Evolutionary conservation across 2,329 filamentous ascomycete genomes (phyloP), one percentile per base, ranked within the genome.

Genomic region (Ophiostoma ulmi): DNA sequence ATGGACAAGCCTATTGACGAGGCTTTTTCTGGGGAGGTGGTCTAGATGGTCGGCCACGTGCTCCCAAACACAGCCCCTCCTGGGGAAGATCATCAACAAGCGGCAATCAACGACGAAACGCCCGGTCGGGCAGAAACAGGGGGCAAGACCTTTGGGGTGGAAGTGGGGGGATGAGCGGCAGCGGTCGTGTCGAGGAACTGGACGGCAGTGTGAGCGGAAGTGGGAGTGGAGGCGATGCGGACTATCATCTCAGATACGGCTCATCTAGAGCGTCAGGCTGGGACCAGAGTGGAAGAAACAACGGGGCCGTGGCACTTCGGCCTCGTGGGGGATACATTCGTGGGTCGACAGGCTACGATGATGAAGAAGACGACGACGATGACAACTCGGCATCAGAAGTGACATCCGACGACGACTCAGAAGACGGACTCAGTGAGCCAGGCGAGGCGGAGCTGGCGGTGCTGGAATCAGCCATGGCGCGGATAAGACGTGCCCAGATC

Each of bases 21-120:
- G 94, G 94, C 94, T 97, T 99, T 99, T 97, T 97, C 94, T 87
- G 95, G 96, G 94, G 95, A 99, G 94, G 94, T 95, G 94, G 95
- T 99, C 91, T 99, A 98, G 90, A 87, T 96, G 94, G 94, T 98
- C 95, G 94, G 93, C 94, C 94, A 95, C 95, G 91, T 95, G 91
- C 94, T 97, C 94, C 94, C 87, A 86, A 90, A 89, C 83, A 82
- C 86, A 90, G 91, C 93, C 93, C 94, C 92, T 90, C 85, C 88
- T 94, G 92, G 94, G 94, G 94, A 97, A 97, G 94, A 97, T 93
- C 93, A 95, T 91, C 92, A 87, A 91, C 71, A 52, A 72, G 67
- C 41, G 67, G 69, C 67, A 72, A 68, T 35, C 69, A 68, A 65
- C 67, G 92, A 91, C 91, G 89, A 87, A 88, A 74, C 72, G 81